These are phyloP conservation scores for Alloascoidea africana DNA, from an alignment of 805 yeast genomes.

Conservation along the genomic window DNA sequence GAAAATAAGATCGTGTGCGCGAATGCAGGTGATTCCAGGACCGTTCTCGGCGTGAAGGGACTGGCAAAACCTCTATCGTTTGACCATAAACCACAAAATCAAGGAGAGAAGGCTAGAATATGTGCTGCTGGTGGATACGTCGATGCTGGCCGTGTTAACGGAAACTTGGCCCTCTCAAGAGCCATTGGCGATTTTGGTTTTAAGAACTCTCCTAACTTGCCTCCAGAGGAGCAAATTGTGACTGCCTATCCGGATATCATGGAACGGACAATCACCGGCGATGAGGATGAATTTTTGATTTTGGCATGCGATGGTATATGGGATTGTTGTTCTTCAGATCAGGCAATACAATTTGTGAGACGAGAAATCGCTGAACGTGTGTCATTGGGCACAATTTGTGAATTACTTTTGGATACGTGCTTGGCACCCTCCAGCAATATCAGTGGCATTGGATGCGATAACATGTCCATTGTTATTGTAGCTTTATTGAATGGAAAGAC, in stretches of 20 bases:
- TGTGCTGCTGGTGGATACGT: constrained; percentile 94
- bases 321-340: constrained; percentile 94
- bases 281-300: constrained; percentile 82
- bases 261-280: constrained; percentile 50
- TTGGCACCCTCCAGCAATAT: constrained; percentile 90
- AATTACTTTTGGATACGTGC: constrained; percentile 86
- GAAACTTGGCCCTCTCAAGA: constrained; percentile 85
- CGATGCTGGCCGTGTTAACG: constrained; percentile 92
- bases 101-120: constrained; percentile 85
- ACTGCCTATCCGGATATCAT: constrained; percentile 90
- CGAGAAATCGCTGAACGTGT: constrained; percentile 67
- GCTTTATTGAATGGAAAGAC: constrained; percentile 60
- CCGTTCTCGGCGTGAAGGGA: constrained; percentile 76
- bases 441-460: constrained; percentile 94
- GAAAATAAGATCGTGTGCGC: constrained; percentile 47
- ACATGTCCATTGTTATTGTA: constrained; percentile 87
- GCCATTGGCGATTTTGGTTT: constrained; percentile 82
- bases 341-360: constrained; percentile 86
- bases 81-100: constrained; percentile 90
- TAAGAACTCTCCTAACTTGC: constrained; percentile 60
- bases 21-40: constrained; percentile 94
- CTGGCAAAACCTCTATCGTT: constrained; percentile 73
- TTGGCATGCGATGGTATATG: constrained; percentile 98
- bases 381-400: constrained; percentile 62
- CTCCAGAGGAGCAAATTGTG: constrained; percentile 94